phyloP scores from a whole-genome alignment of 2,329 filamentous ascomycete species.

The Colletotrichum sp. region DNA sequence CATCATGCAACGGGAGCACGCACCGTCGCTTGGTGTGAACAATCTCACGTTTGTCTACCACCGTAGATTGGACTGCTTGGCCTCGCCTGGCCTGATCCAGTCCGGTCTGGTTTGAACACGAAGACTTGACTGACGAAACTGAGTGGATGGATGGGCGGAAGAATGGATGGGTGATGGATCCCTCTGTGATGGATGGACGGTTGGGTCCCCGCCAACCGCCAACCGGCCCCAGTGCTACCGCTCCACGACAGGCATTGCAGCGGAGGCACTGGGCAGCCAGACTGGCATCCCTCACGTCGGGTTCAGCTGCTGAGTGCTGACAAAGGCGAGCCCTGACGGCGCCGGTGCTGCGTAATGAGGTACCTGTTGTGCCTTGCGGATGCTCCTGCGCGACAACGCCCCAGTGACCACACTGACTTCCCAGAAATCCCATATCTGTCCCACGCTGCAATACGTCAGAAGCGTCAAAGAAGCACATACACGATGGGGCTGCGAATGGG shows the following conservation, averaged over 20 bases:
- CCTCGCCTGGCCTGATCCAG: background rate
- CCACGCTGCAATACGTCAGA: constrained; percentile 9
- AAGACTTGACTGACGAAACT: background rate
- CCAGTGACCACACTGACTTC: background rate
- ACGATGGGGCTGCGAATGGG: background rate
- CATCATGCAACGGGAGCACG: background rate
- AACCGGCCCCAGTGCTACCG: background rate
- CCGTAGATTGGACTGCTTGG: background rate
- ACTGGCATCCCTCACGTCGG: background rate
- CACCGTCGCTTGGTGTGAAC: background rate
- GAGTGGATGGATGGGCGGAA: background rate
- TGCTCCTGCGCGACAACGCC: background rate
- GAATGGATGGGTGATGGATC: background rate
- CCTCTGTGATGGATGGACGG: background rate
- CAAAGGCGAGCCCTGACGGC: background rate
- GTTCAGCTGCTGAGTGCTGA: background rate
- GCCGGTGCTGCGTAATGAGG: background rate
- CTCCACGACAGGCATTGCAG: background rate
- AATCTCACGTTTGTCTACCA: background rate
- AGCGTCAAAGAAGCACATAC: background rate
- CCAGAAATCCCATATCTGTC: background rate
- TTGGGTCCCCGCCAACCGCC: background rate
- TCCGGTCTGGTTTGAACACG: background rate
- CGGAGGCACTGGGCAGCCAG: background rate
- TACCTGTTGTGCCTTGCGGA: background rate